Percentiles rank a stretch among this genome's conserved stretches.
phyloP scores from a whole-genome alignment of 805 yeast species.

The Huiozyma sinensis region DNA sequence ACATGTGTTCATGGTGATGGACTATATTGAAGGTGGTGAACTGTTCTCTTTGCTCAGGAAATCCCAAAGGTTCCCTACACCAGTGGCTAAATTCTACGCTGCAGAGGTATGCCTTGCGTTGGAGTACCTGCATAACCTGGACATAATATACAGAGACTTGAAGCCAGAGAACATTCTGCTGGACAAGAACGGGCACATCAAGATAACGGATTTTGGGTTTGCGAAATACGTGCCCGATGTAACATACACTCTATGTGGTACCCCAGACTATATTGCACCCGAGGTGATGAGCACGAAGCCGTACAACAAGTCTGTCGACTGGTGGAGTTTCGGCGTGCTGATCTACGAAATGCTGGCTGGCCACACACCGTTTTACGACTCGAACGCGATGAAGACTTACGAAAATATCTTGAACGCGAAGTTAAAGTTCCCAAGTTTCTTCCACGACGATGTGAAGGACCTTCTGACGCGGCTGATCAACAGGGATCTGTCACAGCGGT shows the following conservation, averaged over 20 bases:
- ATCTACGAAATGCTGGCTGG: slow-evolving; percentile 94
- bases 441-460: slow-evolving; percentile 71
- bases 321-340: slow-evolving; percentile 95
- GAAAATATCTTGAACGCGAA: slow-evolving; percentile 80
- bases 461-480: slow-evolving; percentile 64
- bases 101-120: slow-evolving; percentile 81
- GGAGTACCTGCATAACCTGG: slow-evolving; percentile 77
- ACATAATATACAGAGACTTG: slow-evolving; percentile 81
- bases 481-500: slow-evolving; percentile 69
- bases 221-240: slow-evolving; percentile 89
- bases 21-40: slow-evolving; percentile 94
- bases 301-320: slow-evolving; percentile 88
- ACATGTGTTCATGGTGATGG: slow-evolving; percentile 90
- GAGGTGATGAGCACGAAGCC: slow-evolving; percentile 92
- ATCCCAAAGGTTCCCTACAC: slow-evolving; percentile 86
- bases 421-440: slow-evolving; percentile 64
- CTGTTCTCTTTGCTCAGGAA: slow-evolving; percentile 75
- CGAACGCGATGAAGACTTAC: slow-evolving; percentile 88
- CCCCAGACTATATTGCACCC: slow-evolving; percentile 95
- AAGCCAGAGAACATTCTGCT: slow-evolving; percentile 87
- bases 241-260: slow-evolving; percentile 89
- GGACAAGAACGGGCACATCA: slow-evolving; percentile 84
- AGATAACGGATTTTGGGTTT: slow-evolving; percentile 89
- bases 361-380: slow-evolving; percentile 88
- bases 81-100: slow-evolving; percentile 92